Base-by-base conservation (phyloP, 1,284 basidiomycete genomes). In the Pholiota adiposa region DNA sequence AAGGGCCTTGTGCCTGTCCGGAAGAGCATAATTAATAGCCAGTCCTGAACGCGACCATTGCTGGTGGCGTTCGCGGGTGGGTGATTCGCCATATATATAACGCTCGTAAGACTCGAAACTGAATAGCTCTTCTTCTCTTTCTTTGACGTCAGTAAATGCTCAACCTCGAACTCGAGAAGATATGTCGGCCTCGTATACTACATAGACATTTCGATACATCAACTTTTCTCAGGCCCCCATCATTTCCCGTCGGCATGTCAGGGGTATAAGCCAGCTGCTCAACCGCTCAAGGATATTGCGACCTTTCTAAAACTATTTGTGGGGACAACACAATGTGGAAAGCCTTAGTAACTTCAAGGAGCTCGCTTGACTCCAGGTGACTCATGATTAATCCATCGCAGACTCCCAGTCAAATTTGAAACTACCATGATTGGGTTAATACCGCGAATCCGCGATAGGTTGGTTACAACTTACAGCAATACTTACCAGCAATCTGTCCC, bases 221-320 rank as follows among this genome's bases (percentile, higher is more conserved):
- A 63, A 58, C 55, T 59, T 43, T 21, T 41, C 58, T 59, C 64
- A 64, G 65, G 65, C 48, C 63, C 62, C 58, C 62, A 66, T 64
- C 65, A 66, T 58, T 61, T 58, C 63, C 54, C 59, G 41, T 61
- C 59, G 60, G 63, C 61, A 63, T 50, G 59, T 63, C 62, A 65
- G 64, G 62, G 60, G 60, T 54, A 46, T 38, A 34, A 19, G 29
- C 12, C 16, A 27, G 27, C 48, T 50, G 48, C 48, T 46, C 56
- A 49, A 46, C n/a, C 55, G 18, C 27, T 41, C 29, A 53, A 52
- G 44, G 27, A 46, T 27, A 43, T 59, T 51, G 41, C 19, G 56
- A 43, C 34, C 36, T 55, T 51, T 21, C 54, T 50, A 55, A 58
- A 61, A 57, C 40, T 43, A 59, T 61, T 41, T 23, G 51, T 48